Evolutionary conservation across 495 filamentous ascomycete genomes (phyloP).

Genomic region (Diplogelasinospora grovesii): DNA sequence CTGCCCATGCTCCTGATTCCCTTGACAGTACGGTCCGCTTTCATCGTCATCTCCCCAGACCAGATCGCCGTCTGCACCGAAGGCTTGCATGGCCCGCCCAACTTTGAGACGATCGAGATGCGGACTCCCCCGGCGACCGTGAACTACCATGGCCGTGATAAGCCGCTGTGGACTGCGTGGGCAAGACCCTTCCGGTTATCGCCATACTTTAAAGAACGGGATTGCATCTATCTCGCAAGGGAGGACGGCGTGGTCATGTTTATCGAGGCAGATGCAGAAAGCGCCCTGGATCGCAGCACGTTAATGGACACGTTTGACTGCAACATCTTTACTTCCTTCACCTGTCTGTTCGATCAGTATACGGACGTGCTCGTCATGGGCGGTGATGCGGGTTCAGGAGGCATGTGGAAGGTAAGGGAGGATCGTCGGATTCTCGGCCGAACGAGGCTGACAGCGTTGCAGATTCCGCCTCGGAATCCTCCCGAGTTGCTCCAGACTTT

Average conservation of each 20-base stretch:
- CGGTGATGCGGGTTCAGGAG: conserved; percentile 76
- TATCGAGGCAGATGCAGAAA: conserved; percentile 54
- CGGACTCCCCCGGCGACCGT: conserved; percentile 21
- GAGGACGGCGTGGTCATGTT: conserved; percentile 72
- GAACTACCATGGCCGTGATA: conserved; percentile 31
- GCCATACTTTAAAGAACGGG: conserved; percentile 51
- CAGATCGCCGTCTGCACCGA: conserved; percentile 55
- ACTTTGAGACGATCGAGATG: conserved; percentile 32
- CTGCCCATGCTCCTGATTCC: conserved; percentile 64
- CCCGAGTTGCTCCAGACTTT: conserved; percentile 41
- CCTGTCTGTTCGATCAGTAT: conserved; percentile 42
- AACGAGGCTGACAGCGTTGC: conserved; percentile 11
- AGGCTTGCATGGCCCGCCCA: conserved; percentile 44
- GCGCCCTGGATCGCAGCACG: conserved; percentile 40
- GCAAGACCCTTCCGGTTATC: conserved; percentile 59
- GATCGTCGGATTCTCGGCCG: neutral
- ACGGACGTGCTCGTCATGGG: conserved; percentile 74
- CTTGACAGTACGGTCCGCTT: conserved; percentile 56
- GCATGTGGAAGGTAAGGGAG: conserved; percentile 58
- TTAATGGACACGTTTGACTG: conserved; percentile 54
- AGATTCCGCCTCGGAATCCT: conserved; percentile 37
- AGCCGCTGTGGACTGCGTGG: conserved; percentile 57
- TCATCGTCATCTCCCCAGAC: conserved; percentile 54
- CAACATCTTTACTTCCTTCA: conserved; percentile 61
- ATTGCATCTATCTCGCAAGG: conserved; percentile 71